Evolutionary conservation across 2,329 filamentous ascomycete genomes (phyloP).

Genomic region (Emergomyces orientalis): DNA sequence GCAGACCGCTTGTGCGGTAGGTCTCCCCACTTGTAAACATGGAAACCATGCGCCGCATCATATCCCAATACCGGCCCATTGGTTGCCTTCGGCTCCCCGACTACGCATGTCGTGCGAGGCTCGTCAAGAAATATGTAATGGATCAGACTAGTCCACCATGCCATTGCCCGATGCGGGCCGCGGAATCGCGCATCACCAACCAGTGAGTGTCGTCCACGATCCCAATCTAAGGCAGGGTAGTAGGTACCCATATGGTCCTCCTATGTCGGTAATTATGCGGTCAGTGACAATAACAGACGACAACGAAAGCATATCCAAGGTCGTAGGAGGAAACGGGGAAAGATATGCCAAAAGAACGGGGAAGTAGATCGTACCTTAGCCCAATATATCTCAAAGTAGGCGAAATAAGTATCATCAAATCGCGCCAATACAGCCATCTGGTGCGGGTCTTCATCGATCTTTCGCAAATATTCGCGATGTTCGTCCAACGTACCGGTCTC

Average conservation of each 20-base stretch:
- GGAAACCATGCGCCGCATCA: slow-evolving; percentile 64
- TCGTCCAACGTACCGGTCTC: slow-evolving; percentile 66
- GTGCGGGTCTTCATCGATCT: slow-evolving; percentile 62
- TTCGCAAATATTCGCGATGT: slow-evolving; percentile 61
- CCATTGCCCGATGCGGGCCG: slow-evolving; percentile 47
- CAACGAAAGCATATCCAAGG: background rate
- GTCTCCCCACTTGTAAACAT: slow-evolving; percentile 62
- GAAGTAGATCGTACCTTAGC: slow-evolving; percentile 45
- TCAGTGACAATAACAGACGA: background rate
- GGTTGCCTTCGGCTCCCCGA: slow-evolving; percentile 60
- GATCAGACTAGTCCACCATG: slow-evolving; percentile 50
- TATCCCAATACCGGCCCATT: slow-evolving; percentile 63
- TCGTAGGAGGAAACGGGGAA: slow-evolving; percentile 8
- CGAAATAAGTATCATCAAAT: slow-evolving; percentile 62
- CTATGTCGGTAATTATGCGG: slow-evolving; percentile 20
- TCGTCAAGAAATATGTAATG: slow-evolving; percentile 54
- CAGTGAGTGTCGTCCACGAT: slow-evolving; percentile 52
- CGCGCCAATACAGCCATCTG: slow-evolving; percentile 59
- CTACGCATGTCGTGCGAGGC: slow-evolving; percentile 45
- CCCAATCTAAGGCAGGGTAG: slow-evolving; percentile 47
- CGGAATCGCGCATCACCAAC: slow-evolving; percentile 49
- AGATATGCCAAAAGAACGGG: slow-evolving; percentile 6
- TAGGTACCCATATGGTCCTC: slow-evolving; percentile 54
- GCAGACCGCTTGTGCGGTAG: slow-evolving; percentile 63
- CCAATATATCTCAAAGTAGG: slow-evolving; percentile 77